Evolutionary conservation across 495 filamentous ascomycete species (phyloP), one percentile per base, ranked within the genome.

Genomic region (Penicillium malachiteum): DNA sequence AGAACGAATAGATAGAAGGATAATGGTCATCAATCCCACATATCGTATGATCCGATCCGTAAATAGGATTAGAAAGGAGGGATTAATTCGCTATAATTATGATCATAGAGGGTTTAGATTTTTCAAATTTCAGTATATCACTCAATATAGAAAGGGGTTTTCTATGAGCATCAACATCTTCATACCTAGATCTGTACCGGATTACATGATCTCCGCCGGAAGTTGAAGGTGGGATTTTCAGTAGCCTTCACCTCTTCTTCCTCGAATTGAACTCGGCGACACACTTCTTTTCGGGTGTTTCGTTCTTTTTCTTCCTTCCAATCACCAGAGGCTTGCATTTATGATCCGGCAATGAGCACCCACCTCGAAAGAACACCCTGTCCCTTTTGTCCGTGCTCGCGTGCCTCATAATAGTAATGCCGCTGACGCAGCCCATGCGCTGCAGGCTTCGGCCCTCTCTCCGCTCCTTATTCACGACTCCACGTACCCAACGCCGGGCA

Each of bases 391-490:
- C 52, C 50, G 54, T 57, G 56, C 64, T 63, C 61, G 60, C 55
- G 59, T 69, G 62, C 62, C 59, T 59, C 59, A 32, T 63, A 59
- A 56, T 26, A 53, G 59, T 56, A 61, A 76, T 74, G 73, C 70
- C 70, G 67, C 73, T 76, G 70, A 76, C 72, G 69, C 71, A 75
- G 67, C 71, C 71, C 71, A 69, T 76, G 71, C 68, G 67, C 64
- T 71, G 73, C 69, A 74, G 73, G 71, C 71, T 66, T 70, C 73
- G 71, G 69, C 66, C 68, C 53, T 63, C 70, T 64, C 62, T 67
- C 63, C 66, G 62, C 64, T 60, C 52, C 37, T 48, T 47, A 32
- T 35, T 51, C 46, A 46, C 55, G 33, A 45, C 59, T 31, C 54
- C 42, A 48, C 41, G 53, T 48, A 62, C 63, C 12, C 67, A 68